Evolutionary conservation across 805 yeast genomes (phyloP).

Genomic region (Wickerhamomyces ciferrii): DNA sequence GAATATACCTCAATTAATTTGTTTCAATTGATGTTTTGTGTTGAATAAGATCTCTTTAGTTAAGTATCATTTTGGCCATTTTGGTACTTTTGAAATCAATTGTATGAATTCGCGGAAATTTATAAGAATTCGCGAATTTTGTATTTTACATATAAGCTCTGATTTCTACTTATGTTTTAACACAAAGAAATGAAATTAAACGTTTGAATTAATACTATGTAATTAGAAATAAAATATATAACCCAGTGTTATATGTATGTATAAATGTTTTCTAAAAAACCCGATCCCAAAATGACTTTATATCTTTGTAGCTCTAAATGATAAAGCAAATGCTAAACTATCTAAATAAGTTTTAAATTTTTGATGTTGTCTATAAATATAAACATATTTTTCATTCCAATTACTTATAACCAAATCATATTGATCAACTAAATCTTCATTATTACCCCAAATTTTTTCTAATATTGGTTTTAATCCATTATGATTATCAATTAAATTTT

Average conservation of each 20-base stretch:
- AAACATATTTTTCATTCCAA: slow-evolving; percentile 36
- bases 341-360: slow-evolving; percentile 28
- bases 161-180: too few species aligned
- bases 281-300: neutral
- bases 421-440: slow-evolving; percentile 3
- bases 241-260: too few species aligned
- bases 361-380: slow-evolving; percentile 28
- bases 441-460: slow-evolving; percentile 27
- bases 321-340: slow-evolving; percentile 25
- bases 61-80: too few species aligned
- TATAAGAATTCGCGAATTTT: too few species aligned
- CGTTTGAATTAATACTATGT: neutral
- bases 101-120: neutral
- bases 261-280: neutral
- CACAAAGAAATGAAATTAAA: neutral
- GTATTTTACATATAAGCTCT: too few species aligned
- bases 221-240: neutral
- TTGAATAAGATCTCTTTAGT: too few species aligned
- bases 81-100: neutral
- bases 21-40: too few species aligned
- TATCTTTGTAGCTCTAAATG: slow-evolving; percentile 18
- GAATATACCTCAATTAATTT: too few species aligned
- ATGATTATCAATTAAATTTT: slow-evolving; percentile 36
- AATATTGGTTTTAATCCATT: slow-evolving; percentile 31
- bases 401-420: slow-evolving; percentile 31